Conservation (phyloP, 208 protist species). For the Acanthamoeba triangularis region DNA sequence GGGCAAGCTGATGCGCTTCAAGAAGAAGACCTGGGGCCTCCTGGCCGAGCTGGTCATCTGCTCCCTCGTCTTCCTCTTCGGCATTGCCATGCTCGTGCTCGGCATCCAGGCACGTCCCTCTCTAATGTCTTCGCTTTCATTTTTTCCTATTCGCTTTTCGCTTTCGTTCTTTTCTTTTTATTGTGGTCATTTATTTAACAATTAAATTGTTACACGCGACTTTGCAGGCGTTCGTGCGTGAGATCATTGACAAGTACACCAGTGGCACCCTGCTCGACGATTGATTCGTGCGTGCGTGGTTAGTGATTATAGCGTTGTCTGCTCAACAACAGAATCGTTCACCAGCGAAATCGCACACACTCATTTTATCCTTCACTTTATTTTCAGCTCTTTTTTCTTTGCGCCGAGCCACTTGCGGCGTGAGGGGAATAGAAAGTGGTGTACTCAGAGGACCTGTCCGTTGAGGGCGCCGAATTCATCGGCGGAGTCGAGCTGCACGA, state of each 20-base stretch:
- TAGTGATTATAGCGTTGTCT: no score
- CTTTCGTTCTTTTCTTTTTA: not conserved
- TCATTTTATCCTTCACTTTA: no score
- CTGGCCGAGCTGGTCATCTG: not conserved
- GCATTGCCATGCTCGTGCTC: conserved; percentile 37
- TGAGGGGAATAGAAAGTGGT: no score
- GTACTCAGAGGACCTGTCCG: no score
- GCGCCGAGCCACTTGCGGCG: no score
- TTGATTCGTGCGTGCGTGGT: not conserved
- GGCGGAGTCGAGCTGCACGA: not conserved
- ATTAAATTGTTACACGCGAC: not conserved
- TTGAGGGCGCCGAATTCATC: not conserved
- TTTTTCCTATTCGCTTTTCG: not conserved
- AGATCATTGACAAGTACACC: conserved; percentile 67
- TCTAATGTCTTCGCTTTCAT: not conserved
- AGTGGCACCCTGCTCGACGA: conserved; percentile 21
- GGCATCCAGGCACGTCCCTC: not conserved
- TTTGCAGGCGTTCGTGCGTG: conserved; percentile 32
- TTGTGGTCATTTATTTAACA: not conserved
- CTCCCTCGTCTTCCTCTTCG: conserved; percentile 30
- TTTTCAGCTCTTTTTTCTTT: no score
- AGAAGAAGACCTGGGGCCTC: conserved; percentile 18
- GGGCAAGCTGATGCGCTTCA: not conserved
- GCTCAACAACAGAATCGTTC: no score
- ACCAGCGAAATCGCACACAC: no score